A percentile compares a stretch with the other conserved stretches of the same genome.
These are phyloP conservation scores for Physcia stellaris DNA, from an alignment of 495 filamentous ascomycete genomes.

Conservation along the genomic window DNA sequence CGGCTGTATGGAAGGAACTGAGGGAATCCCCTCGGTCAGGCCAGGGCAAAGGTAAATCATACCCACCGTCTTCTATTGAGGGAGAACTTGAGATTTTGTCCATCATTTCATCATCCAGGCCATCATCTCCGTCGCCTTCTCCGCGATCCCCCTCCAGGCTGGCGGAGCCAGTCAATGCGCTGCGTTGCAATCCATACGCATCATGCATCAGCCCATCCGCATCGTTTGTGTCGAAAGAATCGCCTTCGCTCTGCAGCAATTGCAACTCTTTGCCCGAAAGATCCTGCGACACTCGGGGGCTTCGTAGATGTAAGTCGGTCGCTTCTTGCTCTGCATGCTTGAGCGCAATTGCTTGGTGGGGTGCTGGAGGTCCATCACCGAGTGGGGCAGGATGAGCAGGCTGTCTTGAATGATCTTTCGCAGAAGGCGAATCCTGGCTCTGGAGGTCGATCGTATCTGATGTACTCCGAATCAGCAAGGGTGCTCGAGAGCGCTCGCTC, in stretches of 20 bases:
- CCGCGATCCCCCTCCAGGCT: conserved; percentile 50
- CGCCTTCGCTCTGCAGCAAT: conserved; percentile 35
- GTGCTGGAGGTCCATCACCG: conserved; percentile 48
- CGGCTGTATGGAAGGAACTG: conserved; percentile 22
- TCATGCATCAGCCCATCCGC: conserved; percentile 24
- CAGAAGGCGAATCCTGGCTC: conserved; percentile 64
- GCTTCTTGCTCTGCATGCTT: conserved; percentile 65
- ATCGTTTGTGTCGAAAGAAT: conserved; percentile 33
- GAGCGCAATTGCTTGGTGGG: conserved; percentile 74
- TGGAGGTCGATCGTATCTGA: conserved; percentile 96
- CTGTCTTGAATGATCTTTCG: conserved; percentile 60
- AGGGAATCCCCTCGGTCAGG: conserved; percentile 28
- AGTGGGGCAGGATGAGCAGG: conserved; percentile 32
- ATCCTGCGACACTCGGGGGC: conserved; percentile 28
- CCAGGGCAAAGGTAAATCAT: conserved; percentile 28
- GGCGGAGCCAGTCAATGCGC: conserved; percentile 20
- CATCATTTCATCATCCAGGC: conserved; percentile 80
- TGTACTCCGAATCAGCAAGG: too few relatives aligned
- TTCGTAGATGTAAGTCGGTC: conserved; percentile 47
- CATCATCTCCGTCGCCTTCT: conserved; percentile 62
- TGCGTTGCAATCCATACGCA: conserved; percentile 22
- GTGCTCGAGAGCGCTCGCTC: too few relatives aligned
- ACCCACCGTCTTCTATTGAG: conserved; percentile 97
- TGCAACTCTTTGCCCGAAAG: conserved; percentile 19
- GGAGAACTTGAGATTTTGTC: conserved; percentile 97